Base-by-base conservation (phyloP, 352 stramenopile species). In the Pythium dissimile region DNA sequence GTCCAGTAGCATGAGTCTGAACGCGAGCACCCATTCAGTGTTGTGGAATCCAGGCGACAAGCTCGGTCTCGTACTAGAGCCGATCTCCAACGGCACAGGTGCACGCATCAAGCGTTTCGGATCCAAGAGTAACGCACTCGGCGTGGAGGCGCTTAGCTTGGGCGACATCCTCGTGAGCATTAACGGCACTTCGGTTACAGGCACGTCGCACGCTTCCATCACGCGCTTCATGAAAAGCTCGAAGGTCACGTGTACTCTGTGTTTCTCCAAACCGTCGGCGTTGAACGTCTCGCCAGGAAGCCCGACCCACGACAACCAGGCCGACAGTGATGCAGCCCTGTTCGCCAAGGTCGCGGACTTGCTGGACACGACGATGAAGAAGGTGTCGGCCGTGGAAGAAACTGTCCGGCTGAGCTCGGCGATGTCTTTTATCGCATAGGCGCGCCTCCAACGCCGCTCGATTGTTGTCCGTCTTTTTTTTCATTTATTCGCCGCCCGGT, bases 31-130 rank as follows among this genome's bases (percentile, higher is more conserved):
- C 12, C 81, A 70, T 21, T 80, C 78, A 0, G 75, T 91, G 24
- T 63, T 93, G 20, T 93, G 84, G 84, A 89, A 90, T 58, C 79
- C 81, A 1, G 73, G 66, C 12, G 84, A 91, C 61, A 81, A 83
- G 30, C 77, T 93, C n/a, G 84, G 84, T 7, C 69, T 93, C 35
- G 54, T 73, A 41, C 44, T 93, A 20, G 80, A 87, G 43, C 68
- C 78, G 2, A 56, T 73, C 3, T 52, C 47, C 24, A 76, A 82
- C 43, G 73, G 79, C 21, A 66, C 60, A 1, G 84, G 84, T 5
- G 84, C 81, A 2, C 64, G 72, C 16, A 89, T 91, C 70, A 84
- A 80, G 56, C 71, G 73, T 12, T 77, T 93, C 35, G 65, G 67
- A n/a, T 80, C 75, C 23, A 74, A 74, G 28, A 90, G 81, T 51